Conservation (phyloP, 2,329 filamentous ascomycete species). For the Cordyceps pruinosa region DNA sequence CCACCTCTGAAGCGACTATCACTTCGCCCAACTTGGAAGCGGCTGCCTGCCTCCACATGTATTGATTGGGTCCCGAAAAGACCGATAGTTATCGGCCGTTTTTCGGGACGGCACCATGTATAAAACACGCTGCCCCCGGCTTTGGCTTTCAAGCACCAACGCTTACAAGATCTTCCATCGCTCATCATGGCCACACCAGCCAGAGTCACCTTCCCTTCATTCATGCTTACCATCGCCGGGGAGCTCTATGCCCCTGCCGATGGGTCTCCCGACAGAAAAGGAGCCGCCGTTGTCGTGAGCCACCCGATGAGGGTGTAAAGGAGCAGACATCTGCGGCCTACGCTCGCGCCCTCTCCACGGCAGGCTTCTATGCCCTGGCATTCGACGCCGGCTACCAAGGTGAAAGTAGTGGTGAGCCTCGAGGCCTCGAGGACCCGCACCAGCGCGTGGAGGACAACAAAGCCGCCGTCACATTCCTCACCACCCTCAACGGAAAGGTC, state of each 20-base stretch:
- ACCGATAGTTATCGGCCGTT: neutral
- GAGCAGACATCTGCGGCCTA: slow-evolving; percentile 29
- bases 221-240: slow-evolving; percentile 5
- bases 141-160: neutral
- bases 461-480: slow-evolving; percentile 28
- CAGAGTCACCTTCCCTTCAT: slow-evolving; percentile 5
- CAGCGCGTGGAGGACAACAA: slow-evolving; percentile 30
- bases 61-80: neutral
- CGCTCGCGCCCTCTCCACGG: slow-evolving; percentile 21
- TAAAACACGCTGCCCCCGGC: neutral
- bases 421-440: slow-evolving; percentile 30
- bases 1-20: no score
- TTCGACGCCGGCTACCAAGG: slow-evolving; percentile 33
- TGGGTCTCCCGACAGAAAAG: slow-evolving; percentile 2
- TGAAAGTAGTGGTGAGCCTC: slow-evolving; percentile 28
- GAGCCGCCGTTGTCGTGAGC: slow-evolving; percentile 19
- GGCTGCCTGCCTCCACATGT: no score
- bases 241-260: slow-evolving; percentile 11
- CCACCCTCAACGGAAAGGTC: slow-evolving; percentile 19
- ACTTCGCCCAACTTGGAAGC: no score
- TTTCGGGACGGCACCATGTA: neutral
- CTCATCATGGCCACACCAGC: neutral
- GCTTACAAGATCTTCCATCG: neutral
- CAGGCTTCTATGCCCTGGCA: slow-evolving; percentile 25
- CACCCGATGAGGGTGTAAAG: slow-evolving; percentile 28